Base-by-base conservation (phyloP, 2,329 filamentous ascomycete genomes). In the Aspergillus sp. region DNA sequence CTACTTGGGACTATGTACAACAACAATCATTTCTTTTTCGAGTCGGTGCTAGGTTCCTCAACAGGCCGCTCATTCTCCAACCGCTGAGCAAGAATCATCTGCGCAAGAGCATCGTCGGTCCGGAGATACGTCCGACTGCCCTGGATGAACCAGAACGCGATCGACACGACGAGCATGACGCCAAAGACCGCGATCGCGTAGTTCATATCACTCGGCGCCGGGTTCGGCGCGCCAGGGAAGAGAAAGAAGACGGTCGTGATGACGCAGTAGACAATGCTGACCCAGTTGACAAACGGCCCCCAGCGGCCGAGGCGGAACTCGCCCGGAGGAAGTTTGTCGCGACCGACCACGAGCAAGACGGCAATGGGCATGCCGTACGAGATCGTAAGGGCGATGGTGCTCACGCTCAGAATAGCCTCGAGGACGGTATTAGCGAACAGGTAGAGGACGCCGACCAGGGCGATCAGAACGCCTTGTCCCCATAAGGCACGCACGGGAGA, bases 151-250 rank as follows among this genome's bases (percentile, higher is more conserved):
- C 80, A 83, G 55, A 82, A 82, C 0, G 64, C 71, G 0, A 81
- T 47, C 0, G 78, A 71, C 6, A 82, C 68, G 3, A 81, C 67
- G 34, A 83, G 56, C 79, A 82, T 81, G 17, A 82, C 72, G 0
- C 78, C 81, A 57, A 83, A 82, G 3, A 82, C 80, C 1, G 76
- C 80, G 57, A 83, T 81, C 5, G 80, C 81, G 60, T 77, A 83
- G 61, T 83, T 83, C 80, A 83, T 83, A 55, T 82, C 78, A 14
- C 68, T 66, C 0, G 70, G 62, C 0, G 71, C 55, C 0, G 80
- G 79, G 47, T 74, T 72, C 0, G 79, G 80, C 0, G 55, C 56
- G 0, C 64, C 64, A 0, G 80, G 80, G 57, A 82, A 83, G 64
- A 82, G 78, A 72, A 82, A 82, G 62, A 82, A 81, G 14, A 82